Evolutionary conservation across 768 basidiomycete genomes (phyloP), one percentile per base, ranked within the genome.

Genomic region (Phlebiopsis flavidoalba): DNA sequence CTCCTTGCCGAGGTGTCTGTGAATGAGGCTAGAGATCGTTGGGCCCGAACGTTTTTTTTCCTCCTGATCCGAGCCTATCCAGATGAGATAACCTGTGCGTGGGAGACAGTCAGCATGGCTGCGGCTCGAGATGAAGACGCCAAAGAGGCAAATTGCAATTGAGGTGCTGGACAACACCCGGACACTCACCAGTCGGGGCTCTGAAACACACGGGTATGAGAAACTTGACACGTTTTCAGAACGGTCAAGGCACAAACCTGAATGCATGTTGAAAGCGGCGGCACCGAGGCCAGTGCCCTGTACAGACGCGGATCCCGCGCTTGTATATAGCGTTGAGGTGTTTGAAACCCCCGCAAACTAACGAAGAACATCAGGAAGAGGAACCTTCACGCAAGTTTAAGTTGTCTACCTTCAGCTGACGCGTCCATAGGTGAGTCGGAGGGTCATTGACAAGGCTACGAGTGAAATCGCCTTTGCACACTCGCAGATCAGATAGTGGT

Each of bases 251-350:
- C 7, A 36, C 67, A 59, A 35, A 70, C 72, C 66, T 79, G 77
- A 35, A 78, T 63, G 60, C 77, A 78, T 15, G 78, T 79, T 8
- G 77, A 77, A 14, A 79, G 69, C n/a, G 5, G 75, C 75, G 36
- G 77, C 75, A n/a, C 78, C 78, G 35, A 79, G 70, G 19, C 77
- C 77, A 0, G 77, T 79, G 12, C 78, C n/a, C 78, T 0, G 78
- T 79, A 66, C 78, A 79, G 33, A 79, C 71, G 26, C 77, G 77
- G 45, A 78, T 70, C 21, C 78, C 77, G n/a, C 77, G 71, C 60
- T 71, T 76, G 70, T 79, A 79, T 79, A 79, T 37, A 79, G 62
- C 12, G 71, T 71, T 7, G 78, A 79, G 14, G 77, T 77, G 60
- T 79, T 73, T 8, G 76, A 76, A 26, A 79, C 74, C 43, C 76